These are phyloP conservation scores for Ceriops zippeliana DNA, from an alignment of 345 rosid species.

Conservation along the genomic window DNA sequence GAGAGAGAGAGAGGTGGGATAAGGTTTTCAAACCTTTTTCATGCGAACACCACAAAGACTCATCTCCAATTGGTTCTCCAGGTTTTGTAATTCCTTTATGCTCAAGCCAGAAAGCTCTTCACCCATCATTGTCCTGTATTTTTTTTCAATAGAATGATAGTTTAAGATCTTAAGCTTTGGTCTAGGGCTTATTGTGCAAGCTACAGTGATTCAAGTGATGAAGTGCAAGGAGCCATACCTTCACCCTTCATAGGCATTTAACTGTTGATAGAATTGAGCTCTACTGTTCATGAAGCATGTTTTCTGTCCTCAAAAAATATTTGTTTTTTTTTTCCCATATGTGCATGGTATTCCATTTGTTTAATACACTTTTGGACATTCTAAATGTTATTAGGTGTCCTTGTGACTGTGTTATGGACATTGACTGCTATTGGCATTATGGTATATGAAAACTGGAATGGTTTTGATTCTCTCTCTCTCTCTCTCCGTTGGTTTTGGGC, in stretches of 20 bases:
- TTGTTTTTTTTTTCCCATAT: not conserved
- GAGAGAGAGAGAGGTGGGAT: not conserved
- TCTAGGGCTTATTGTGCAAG: not conserved
- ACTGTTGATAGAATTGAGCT: not conserved
- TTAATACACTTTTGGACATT: no score
- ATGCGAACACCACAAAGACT: slow-evolving; percentile 53
- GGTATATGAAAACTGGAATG: no score
- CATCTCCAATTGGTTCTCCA: slow-evolving; percentile 53
- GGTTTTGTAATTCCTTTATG: slow-evolving; percentile 46
- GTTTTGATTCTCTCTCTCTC: no score
- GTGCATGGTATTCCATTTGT: not conserved
- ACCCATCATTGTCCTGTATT: slow-evolving; percentile 74
- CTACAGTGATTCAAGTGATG: not conserved
- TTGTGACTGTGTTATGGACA: not conserved
- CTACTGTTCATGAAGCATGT: not conserved
- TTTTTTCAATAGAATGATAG: slow-evolving; percentile 13
- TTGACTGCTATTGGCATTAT: not conserved
- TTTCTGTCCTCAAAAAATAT: not conserved
- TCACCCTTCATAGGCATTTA: not conserved
- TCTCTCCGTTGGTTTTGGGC: no score
- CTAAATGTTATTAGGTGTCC: not conserved
- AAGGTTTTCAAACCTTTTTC: slow-evolving; percentile 48
- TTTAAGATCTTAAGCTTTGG: slow-evolving; percentile 1
- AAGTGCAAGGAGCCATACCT: not conserved
- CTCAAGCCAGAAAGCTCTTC: slow-evolving; percentile 63